phyloP scores from a whole-genome alignment of 805 yeast genomes.

The Wickerhamiella bombiphila region DNA sequence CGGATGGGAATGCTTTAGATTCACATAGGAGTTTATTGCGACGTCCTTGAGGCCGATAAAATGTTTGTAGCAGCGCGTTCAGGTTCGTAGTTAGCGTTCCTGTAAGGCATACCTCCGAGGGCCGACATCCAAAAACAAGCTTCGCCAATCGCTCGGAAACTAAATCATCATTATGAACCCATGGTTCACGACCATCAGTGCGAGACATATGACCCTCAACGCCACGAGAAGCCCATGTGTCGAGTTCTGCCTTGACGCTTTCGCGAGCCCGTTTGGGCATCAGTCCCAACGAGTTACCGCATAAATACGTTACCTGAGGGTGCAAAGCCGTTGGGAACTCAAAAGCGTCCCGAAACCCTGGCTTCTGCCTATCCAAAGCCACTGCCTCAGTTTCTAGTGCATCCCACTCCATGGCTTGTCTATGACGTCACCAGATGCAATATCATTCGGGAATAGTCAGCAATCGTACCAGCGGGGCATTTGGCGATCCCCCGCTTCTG shows the following conservation, averaged over 20 bases:
- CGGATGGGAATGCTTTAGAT: slow-evolving; percentile 83
- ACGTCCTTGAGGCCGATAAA: slow-evolving; percentile 50
- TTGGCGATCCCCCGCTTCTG: no score
- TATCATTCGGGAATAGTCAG: no score
- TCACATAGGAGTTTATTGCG: slow-evolving; percentile 68
- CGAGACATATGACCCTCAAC: slow-evolving; percentile 67
- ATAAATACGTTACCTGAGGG: slow-evolving; percentile 40
- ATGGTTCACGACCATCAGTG: slow-evolving; percentile 34
- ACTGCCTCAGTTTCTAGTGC: not conserved
- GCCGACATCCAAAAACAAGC: slow-evolving; percentile 56
- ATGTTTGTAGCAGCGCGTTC: slow-evolving; percentile 57
- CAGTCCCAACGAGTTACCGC: slow-evolving; percentile 90
- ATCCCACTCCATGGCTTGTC: no score
- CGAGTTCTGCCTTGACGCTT: slow-evolving; percentile 51
- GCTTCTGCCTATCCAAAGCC: not conserved
- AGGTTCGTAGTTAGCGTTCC: slow-evolving; percentile 73
- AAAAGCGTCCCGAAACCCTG: not conserved
- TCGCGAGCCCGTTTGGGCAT: slow-evolving; percentile 55
- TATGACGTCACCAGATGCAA: no score
- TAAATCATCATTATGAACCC: slow-evolving; percentile 81
- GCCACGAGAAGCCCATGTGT: slow-evolving; percentile 70
- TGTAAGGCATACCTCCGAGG: slow-evolving; percentile 71
- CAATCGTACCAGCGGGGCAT: no score
- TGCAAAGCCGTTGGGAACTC: not conserved
- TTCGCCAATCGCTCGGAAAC: slow-evolving; percentile 53